Percentiles rank a stretch among this genome's conserved stretches.
phyloP scores from a whole-genome alignment of 1,284 basidiomycete genomes.

The Heterobasidion parviporum region DNA sequence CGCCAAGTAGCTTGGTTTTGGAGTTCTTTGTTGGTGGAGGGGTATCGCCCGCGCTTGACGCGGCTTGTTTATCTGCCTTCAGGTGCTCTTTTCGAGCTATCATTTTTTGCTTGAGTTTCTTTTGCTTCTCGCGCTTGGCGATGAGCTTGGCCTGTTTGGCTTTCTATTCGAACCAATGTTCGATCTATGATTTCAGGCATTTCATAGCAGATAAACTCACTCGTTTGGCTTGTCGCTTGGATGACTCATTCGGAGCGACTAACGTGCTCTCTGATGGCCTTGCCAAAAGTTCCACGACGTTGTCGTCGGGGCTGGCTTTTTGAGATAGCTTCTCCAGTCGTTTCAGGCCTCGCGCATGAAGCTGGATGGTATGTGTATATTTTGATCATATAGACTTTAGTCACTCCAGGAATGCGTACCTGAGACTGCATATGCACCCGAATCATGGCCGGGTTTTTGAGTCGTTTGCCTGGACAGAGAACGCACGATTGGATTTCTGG shows the following conservation, averaged over 20 bases:
- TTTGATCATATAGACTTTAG: not conserved
- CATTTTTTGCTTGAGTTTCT: constrained; percentile 22
- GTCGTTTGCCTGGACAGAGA: constrained; percentile 65
- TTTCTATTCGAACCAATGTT: constrained; percentile 25
- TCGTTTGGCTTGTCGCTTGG: constrained; percentile 53
- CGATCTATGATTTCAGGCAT: not conserved
- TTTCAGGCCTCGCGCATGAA: constrained; percentile 50
- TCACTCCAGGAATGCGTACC: constrained; percentile 36
- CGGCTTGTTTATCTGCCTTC: constrained; percentile 1
- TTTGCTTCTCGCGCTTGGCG: constrained; percentile 29
- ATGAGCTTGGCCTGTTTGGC: constrained; percentile 27
- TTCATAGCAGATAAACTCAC: constrained; percentile 25
- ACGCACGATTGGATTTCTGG: constrained; percentile 53
- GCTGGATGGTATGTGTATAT: constrained; percentile 26
- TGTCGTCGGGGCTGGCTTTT: constrained; percentile 28
- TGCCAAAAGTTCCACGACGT: constrained; percentile 26
- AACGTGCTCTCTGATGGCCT: not conserved
- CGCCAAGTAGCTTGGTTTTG: not conserved
- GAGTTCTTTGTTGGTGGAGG: not conserved
- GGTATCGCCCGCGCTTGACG: not conserved
- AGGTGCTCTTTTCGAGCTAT: constrained; percentile 14
- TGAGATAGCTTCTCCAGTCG: constrained; percentile 36
- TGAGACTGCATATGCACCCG: constrained; percentile 55
- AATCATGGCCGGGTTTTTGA: constrained; percentile 60
- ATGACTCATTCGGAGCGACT: constrained; percentile 2